phyloP scores from a whole-genome alignment of 306 rosid species.

The Datisca glomerata region DNA sequence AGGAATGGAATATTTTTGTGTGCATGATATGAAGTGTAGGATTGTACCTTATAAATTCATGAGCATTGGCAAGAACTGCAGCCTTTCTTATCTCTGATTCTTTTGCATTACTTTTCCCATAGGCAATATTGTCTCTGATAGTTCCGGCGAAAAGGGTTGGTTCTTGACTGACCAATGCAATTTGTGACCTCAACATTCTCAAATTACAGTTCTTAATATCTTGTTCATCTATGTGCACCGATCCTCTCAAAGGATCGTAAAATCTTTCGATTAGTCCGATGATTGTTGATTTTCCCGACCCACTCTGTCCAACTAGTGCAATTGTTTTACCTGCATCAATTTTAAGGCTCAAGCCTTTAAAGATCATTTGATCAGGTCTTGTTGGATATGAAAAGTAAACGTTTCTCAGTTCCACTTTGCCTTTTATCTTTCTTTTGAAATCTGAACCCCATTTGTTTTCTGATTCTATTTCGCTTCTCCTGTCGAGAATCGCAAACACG shows the following conservation, averaged over 20 bases:
- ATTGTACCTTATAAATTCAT: conserved; percentile 74
- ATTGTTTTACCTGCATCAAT: conserved; percentile 63
- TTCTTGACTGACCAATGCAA: conserved; percentile 78
- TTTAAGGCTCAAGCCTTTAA: conserved; percentile 54
- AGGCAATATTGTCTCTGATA: conserved; percentile 58
- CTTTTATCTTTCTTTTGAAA: conserved; percentile 36
- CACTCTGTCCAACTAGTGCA: conserved; percentile 74
- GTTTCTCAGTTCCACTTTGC: conserved; percentile 49
- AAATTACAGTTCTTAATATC: conserved; percentile 55
- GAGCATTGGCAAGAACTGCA: conserved; percentile 82
- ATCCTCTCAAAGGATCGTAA: conserved; percentile 66
- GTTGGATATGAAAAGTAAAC: conserved; percentile 76
- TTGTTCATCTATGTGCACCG: conserved; percentile 60
- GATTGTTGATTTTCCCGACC: conserved; percentile 85
- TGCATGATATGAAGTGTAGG: not conserved
- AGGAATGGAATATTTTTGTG: not conserved
- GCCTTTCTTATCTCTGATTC: conserved; percentile 78
- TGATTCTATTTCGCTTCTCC: conserved; percentile 72
- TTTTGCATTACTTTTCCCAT: conserved; percentile 54
- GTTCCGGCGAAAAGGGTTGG: conserved; percentile 75
- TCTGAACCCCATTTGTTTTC: conserved; percentile 36
- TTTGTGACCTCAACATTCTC: conserved; percentile 63
- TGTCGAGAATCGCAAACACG: conserved; percentile 53
- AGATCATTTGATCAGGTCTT: conserved; percentile 70
- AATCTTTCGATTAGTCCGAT: conserved; percentile 80